Evolutionary conservation across 148 eudicot genomes (phyloP).

Genomic region (Diospyros kaki): DNA sequence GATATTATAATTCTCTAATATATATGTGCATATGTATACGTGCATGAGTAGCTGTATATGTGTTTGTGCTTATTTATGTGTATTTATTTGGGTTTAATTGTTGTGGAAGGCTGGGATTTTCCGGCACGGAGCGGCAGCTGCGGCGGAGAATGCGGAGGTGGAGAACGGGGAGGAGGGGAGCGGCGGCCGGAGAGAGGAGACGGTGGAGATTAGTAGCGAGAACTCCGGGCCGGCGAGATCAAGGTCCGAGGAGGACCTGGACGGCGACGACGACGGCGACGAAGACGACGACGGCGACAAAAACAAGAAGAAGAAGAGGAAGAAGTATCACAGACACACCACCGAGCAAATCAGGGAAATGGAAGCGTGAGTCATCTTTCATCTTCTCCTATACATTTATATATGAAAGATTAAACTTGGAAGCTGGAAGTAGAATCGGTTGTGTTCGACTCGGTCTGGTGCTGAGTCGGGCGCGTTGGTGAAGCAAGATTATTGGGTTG

Average conservation of each 20-base stretch:
- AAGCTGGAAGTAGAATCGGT: too few species aligned
- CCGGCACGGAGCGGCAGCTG: constrained; percentile 37
- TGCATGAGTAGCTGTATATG: too few species aligned
- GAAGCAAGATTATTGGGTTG: too few species aligned
- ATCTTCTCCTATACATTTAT: too few species aligned
- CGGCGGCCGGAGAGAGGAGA: constrained; percentile 36
- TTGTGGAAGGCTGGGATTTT: constrained; percentile 69
- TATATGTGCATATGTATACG: too few species aligned
- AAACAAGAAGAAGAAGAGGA: constrained; percentile 67
- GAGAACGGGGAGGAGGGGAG: constrained; percentile 38
- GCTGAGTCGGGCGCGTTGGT: too few species aligned
- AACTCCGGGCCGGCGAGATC: constrained; percentile 76
- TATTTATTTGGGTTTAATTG: background rate
- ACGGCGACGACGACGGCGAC: constrained; percentile 28
- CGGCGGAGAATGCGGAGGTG: constrained; percentile 25
- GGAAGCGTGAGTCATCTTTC: constrained; percentile 67
- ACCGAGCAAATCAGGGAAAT: constrained; percentile 85
- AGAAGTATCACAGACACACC: constrained; percentile 92
- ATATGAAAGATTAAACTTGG: too few species aligned
- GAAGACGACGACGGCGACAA: constrained; percentile 29
- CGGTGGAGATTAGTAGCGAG: constrained; percentile 90
- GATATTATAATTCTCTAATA: too few species aligned
- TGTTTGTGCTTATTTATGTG: background rate
- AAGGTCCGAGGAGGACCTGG: constrained; percentile 61
- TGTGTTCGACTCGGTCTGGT: too few species aligned